Percentiles rank a stretch among this genome's conserved stretches.
These are phyloP conservation scores for Kodamaea alishanica DNA, from an alignment of 1,139 yeast species.

Conservation along the genomic window DNA sequence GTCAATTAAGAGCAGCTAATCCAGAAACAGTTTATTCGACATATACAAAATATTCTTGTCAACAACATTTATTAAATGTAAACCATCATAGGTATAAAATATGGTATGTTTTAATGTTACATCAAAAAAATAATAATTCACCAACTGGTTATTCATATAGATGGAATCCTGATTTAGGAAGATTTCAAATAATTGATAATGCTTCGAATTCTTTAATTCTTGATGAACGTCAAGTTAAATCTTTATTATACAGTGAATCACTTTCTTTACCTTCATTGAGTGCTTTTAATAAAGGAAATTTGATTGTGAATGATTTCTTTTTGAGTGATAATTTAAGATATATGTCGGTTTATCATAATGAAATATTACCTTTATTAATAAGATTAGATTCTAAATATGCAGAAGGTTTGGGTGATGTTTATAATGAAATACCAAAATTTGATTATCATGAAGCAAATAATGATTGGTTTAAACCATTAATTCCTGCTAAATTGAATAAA, in stretches of 20 bases:
- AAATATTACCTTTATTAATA: slow-evolving; percentile 32
- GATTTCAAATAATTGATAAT: slow-evolving; percentile 32
- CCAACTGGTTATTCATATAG: slow-evolving; percentile 27
- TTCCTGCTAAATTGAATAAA: slow-evolving; percentile 20
- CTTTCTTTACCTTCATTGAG: slow-evolving; percentile 31
- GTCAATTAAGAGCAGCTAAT: slow-evolving; percentile 35
- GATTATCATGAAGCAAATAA: slow-evolving; percentile 31
- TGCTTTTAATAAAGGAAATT: slow-evolving; percentile 32
- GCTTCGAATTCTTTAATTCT: slow-evolving; percentile 23
- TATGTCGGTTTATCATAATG: slow-evolving; percentile 41
- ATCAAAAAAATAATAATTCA: slow-evolving; percentile 21
- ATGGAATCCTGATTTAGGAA: slow-evolving; percentile 39
- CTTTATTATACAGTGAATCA: slow-evolving; percentile 31
- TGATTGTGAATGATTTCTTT: slow-evolving; percentile 38
- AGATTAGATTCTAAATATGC: slow-evolving; percentile 28
- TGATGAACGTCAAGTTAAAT: slow-evolving; percentile 33
- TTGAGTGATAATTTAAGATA: slow-evolving; percentile 34
- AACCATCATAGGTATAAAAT: slow-evolving; percentile 38
- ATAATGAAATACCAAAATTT: slow-evolving; percentile 32
- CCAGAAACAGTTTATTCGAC: slow-evolving; percentile 44
- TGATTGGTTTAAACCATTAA: slow-evolving; percentile 29
- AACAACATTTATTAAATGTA: slow-evolving; percentile 37
- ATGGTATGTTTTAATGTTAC: slow-evolving; percentile 35
- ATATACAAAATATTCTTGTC: slow-evolving; percentile 41
- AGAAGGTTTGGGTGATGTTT: slow-evolving; percentile 31